phyloP scores from a whole-genome alignment of 108 stramenopile genomes.

The Fragilariopsis cylindrus region DNA sequence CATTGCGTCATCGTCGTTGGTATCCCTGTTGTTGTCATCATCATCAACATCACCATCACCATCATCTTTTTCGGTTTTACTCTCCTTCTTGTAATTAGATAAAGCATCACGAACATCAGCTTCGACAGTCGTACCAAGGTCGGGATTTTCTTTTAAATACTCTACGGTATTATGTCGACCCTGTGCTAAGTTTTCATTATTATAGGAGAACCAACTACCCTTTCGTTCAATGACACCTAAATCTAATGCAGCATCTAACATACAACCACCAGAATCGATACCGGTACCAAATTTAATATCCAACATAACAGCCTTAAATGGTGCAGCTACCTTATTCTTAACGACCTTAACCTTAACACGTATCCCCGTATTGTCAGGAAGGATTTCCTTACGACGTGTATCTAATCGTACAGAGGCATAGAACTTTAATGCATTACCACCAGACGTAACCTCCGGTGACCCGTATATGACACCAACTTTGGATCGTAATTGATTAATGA shows the following conservation, averaged over 20 bases:
- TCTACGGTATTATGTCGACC: constrained; percentile 72
- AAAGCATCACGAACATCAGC: constrained; percentile 63
- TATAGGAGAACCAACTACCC: constrained; percentile 87
- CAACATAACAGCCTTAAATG: constrained; percentile 83
- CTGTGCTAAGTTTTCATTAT: constrained; percentile 79
- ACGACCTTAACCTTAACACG: constrained; percentile 91
- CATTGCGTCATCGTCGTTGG: constrained; percentile 2
- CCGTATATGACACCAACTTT: constrained; percentile 94
- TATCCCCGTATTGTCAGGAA: constrained; percentile 92
- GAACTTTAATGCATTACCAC: constrained; percentile 96
- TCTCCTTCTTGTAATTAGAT: constrained; percentile 33
- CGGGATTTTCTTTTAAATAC: constrained; percentile 57
- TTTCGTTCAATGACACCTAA: constrained; percentile 79
- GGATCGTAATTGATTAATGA: constrained; percentile 91
- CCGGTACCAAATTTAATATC: constrained; percentile 90
- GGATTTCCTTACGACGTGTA: constrained; percentile 84
- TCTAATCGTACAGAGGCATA: constrained; percentile 90
- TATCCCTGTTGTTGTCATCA: constrained; percentile 17
- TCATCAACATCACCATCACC: constrained; percentile 24
- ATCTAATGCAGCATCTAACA: constrained; percentile 85
- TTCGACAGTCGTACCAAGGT: constrained; percentile 51
- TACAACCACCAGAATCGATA: constrained; percentile 83
- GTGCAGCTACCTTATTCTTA: constrained; percentile 96
- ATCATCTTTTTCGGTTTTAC: constrained; percentile 10
- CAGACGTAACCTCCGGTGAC: constrained; percentile 92